A percentile compares a stretch with the other conserved stretches of the same genome.
phyloP scores from a whole-genome alignment of 208 protist species.

The Jaenimonas drosophilae region DNA sequence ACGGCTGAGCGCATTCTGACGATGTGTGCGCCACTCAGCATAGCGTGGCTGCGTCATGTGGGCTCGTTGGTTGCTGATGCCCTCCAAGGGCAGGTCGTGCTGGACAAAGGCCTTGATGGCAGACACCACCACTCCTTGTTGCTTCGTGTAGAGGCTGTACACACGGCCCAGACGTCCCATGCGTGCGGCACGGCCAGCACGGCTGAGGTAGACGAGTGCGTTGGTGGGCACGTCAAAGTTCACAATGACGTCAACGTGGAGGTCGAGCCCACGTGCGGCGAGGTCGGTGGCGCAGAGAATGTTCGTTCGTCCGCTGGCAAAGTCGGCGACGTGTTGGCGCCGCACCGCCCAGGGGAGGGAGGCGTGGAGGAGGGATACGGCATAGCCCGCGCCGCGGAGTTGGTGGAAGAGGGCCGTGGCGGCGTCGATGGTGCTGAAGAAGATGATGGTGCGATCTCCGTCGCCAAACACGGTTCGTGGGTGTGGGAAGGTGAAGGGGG shows the following conservation, averaged over 20 bases:
- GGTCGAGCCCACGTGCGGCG: slow-evolving; percentile 70
- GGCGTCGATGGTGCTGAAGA: slow-evolving; percentile 62
- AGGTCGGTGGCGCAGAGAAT: slow-evolving; percentile 90
- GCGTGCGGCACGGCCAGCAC: slow-evolving; percentile 60
- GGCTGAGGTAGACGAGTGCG: slow-evolving; percentile 59
- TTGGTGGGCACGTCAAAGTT: slow-evolving; percentile 84
- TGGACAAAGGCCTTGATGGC: slow-evolving; percentile 55
- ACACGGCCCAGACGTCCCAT: slow-evolving; percentile 66
- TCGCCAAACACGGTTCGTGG: slow-evolving; percentile 49
- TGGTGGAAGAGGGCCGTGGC: slow-evolving; percentile 70
- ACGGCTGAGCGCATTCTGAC: slow-evolving; percentile 57
- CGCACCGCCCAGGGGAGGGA: slow-evolving; percentile 53
- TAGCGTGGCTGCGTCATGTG: slow-evolving; percentile 68
- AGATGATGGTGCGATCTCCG: slow-evolving; percentile 51
- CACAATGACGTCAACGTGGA: slow-evolving; percentile 81
- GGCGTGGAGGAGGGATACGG: slow-evolving; percentile 61
- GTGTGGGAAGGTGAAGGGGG: slow-evolving; percentile 59
- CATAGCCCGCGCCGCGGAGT: slow-evolving; percentile 41
- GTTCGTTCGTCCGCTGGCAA: slow-evolving; percentile 64
- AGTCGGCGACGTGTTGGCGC: slow-evolving; percentile 49
- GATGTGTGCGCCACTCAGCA: slow-evolving; percentile 72
- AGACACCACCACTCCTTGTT: slow-evolving; percentile 60
- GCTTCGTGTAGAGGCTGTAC: slow-evolving; percentile 64
- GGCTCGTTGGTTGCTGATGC: slow-evolving; percentile 48
- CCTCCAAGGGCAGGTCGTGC: slow-evolving; percentile 37